Evolutionary conservation across 2,329 filamentous ascomycete species (phyloP), one percentile per base, ranked within the genome.

Genomic region (Pestalotiopsis sp.): DNA sequence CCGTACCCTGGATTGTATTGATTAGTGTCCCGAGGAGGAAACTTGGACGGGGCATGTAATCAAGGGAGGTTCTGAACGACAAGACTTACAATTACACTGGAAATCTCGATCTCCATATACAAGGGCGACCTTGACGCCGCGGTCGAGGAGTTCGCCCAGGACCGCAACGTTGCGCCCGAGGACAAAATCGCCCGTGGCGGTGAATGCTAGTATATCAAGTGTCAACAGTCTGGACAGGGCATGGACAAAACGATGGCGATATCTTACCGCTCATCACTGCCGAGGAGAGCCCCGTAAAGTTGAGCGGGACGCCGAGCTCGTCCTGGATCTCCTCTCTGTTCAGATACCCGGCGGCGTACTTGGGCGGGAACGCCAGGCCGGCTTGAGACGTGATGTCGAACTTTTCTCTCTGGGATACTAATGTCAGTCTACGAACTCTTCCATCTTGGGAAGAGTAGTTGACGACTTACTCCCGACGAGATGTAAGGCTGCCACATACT

Each of bases 271-370:
- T 25, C 17, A 12, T n/a, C 13, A 67, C 58, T 2, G 11, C 58
- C 9, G 11, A 36, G 9, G 66, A 62, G 17, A 31, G 23, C 13
- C 66, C 80, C 76, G 3, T 87, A 78, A 84, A 90, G 77, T 91
- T 90, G 38, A 90, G 76, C 0, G 87, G 86, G 0, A 88, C 85
- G 7, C 89, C 90, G 1, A 91, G 82, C 0, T 83, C 86, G 3
- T 78, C 75, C 74, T 90, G 88, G 0, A 90, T 83, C 73, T 83
- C 83, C 2, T 81, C 77, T 52, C 84, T 81, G 75, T 87, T 89
- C 60, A 91, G 79, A 74, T 81, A 91, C 1, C 86, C 87, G 1
- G 81, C 75, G 65, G 83, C 84, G 74, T 85, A 89, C 23, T 81
- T 78, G 2, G 83, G 81, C 0, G 86, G 86, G 64, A 86, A 87